Conservation (phyloP, 179 eudicot genomes). For the Silene coronaria region DNA sequence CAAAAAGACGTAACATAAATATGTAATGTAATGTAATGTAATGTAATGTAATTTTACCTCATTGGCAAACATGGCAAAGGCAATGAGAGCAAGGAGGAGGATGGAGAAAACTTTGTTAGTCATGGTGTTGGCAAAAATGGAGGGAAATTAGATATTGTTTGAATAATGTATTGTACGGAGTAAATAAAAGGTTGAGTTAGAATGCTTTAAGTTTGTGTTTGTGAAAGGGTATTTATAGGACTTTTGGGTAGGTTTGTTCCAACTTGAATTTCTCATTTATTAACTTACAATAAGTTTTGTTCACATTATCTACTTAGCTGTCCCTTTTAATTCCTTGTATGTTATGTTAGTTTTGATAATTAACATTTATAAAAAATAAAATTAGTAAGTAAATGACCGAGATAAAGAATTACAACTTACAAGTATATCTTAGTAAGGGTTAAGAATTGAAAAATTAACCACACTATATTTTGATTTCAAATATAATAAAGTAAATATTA, state of each 20-base stretch:
- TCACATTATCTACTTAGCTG: not conserved
- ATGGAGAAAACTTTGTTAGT: constrained; percentile 15
- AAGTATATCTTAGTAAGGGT: no score
- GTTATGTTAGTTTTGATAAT: no score
- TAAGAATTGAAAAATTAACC: no score
- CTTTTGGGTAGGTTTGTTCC: not conserved
- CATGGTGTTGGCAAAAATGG: constrained; percentile 7
- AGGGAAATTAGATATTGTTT: not conserved
- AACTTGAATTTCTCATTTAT: not conserved
- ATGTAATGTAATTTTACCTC: constrained; percentile 5
- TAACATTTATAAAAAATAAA: no score
- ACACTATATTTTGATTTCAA: no score
- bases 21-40: not conserved
- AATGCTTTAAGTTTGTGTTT: constrained; percentile 6
- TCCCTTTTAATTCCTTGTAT: not conserved
- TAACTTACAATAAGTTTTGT: not conserved
- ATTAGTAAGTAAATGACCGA: no score
- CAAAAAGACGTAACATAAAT: not conserved
- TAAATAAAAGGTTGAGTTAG: not conserved
- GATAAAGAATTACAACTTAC: no score
- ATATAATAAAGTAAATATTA: no score
- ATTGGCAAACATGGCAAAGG: constrained; percentile 27
- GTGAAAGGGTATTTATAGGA: constrained; percentile 21
- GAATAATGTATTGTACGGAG: not conserved
- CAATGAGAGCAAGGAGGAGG: constrained; percentile 25